Evolutionary conservation across 2,329 filamentous ascomycete genomes (phyloP).

Genomic region (Fusarium staphyleae): DNA sequence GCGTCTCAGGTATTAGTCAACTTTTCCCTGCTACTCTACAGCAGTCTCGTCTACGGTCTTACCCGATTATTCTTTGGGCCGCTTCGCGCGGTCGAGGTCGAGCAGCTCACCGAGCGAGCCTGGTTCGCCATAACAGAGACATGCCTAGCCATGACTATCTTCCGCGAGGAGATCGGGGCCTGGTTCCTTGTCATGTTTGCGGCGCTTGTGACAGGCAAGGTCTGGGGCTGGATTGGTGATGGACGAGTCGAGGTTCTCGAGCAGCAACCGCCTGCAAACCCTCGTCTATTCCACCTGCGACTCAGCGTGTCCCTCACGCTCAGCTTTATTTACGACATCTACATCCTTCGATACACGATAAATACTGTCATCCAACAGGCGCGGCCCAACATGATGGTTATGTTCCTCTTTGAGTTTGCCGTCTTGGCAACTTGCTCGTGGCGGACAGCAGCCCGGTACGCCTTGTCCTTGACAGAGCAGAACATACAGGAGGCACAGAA

Average conservation of each 20-base stretch:
- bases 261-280: slow-evolving; percentile 91
- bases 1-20: slow-evolving; percentile 81
- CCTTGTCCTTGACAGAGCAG: slow-evolving; percentile 79
- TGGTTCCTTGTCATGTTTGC: slow-evolving; percentile 99
- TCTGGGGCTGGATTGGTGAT: slow-evolving; percentile 98
- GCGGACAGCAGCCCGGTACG: slow-evolving; percentile 81
- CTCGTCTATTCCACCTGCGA: slow-evolving; percentile 84
- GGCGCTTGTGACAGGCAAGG: slow-evolving; percentile 87
- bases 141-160: slow-evolving; percentile 96
- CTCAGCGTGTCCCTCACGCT: slow-evolving; percentile 79
- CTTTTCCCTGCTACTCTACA: slow-evolving; percentile 81
- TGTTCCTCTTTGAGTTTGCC: slow-evolving; percentile 98
- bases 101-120: slow-evolving; percentile 95
- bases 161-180: slow-evolving; percentile 90
- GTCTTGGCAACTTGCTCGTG: slow-evolving; percentile 81
- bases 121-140: slow-evolving; percentile 99
- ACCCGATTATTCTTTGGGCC: slow-evolving; percentile 91
- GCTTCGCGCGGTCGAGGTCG: slow-evolving; percentile 91
- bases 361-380: slow-evolving; percentile 85
- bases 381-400: slow-evolving; percentile 98
- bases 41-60: slow-evolving; percentile 82
- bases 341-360: slow-evolving; percentile 82
- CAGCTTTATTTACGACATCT: slow-evolving; percentile 80
- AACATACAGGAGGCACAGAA: slow-evolving; percentile 79
- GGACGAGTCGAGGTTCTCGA: slow-evolving; percentile 93